Evolutionary conservation across 441 rosid species (phyloP).

Genomic region (Erodium trifolium): DNA sequence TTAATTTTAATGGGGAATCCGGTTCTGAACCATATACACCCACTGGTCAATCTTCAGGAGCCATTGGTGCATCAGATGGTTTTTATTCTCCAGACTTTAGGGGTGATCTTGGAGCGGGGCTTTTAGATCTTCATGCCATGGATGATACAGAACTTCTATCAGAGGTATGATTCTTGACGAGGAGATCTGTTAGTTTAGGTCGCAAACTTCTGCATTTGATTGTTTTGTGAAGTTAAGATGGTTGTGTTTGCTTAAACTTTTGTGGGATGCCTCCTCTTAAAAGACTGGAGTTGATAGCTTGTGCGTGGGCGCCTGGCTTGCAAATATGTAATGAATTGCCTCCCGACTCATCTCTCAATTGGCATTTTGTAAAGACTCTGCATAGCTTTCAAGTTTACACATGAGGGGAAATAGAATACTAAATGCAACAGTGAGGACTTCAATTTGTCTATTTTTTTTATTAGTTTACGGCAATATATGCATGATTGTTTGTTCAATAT

Average conservation of each 20-base stretch:
- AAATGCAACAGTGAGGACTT: not conserved
- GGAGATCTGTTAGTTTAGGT: conserved; percentile 2
- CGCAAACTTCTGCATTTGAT: not conserved
- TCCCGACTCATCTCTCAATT: too few relatives aligned
- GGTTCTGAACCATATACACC: conserved; percentile 69
- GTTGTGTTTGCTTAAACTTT: not conserved
- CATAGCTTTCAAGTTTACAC: not conserved
- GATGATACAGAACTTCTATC: conserved; percentile 96
- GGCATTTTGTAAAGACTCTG: not conserved
- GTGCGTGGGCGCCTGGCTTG: not conserved
- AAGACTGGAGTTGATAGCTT: not conserved
- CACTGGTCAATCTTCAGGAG: conserved; percentile 60
- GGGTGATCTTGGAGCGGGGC: conserved; percentile 98
- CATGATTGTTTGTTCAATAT: not conserved
- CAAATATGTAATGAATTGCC: not conserved
- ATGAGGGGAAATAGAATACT: not conserved
- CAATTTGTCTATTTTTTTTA: not conserved
- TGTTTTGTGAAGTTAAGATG: not conserved
- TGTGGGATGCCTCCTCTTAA: not conserved
- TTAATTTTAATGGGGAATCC: conserved; percentile 87
- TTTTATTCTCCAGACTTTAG: conserved; percentile 82
- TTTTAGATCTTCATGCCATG: conserved; percentile 95
- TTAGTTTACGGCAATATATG: not conserved
- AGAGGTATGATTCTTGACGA: conserved; percentile 48
- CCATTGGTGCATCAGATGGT: conserved; percentile 56